A percentile compares a stretch with the other conserved stretches of the same genome.
Conservation (phyloP, 768 basidiomycete species). For the Kondoa subrosea region DNA sequence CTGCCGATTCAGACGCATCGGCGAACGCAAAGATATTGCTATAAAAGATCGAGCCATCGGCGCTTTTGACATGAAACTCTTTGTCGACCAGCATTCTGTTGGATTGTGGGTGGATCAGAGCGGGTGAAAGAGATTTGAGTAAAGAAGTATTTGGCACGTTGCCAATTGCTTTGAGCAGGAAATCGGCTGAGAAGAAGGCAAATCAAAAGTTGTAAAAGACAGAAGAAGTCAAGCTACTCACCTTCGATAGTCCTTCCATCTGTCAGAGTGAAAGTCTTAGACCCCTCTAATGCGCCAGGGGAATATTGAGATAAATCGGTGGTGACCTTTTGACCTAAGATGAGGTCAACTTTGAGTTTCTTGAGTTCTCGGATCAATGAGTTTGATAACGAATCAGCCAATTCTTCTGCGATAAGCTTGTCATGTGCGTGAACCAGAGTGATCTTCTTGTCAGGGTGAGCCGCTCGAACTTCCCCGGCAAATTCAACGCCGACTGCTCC, state of each 20-base stretch:
- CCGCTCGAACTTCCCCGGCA: slow-evolving; percentile 23
- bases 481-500: slow-evolving; percentile 26
- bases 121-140: background rate
- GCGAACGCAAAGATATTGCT: background rate
- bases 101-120: background rate
- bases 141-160: background rate
- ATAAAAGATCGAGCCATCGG: background rate
- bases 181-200: background rate
- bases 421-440: slow-evolving; percentile 23
- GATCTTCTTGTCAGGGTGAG: slow-evolving; percentile 18
- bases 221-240: background rate
- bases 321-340: background rate
- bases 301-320: background rate
- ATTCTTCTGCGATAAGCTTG: slow-evolving; percentile 4
- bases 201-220: background rate
- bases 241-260: background rate
- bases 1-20: background rate
- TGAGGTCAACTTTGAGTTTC: background rate
- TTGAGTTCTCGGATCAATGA: background rate
- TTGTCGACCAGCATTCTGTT: background rate
- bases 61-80: background rate
- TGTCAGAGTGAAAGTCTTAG: background rate
- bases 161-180: background rate
- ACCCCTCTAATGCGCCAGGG: background rate
- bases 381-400: background rate